Conservation (phyloP, 768 basidiomycete species). For the Fomitopsis serialis region DNA sequence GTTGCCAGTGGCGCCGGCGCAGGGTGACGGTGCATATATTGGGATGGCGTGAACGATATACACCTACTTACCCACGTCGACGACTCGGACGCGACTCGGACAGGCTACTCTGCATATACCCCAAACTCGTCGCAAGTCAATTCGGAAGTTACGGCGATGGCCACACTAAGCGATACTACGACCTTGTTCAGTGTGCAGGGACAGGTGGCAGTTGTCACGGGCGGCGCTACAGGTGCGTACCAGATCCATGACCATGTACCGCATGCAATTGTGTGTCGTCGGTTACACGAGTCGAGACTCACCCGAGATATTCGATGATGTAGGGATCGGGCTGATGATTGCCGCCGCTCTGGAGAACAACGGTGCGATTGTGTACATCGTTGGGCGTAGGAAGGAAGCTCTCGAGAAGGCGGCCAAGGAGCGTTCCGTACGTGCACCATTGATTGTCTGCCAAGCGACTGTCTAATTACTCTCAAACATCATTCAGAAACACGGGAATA, state of each 20-base stretch:
- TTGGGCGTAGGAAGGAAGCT: conserved; percentile 55
- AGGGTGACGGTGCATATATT: no score
- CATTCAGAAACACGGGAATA: conserved; percentile 39
- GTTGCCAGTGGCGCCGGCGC: no score
- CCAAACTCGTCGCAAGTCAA: no score
- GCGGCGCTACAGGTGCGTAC: conserved; percentile 62
- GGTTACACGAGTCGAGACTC: not conserved
- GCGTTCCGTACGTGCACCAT: conserved; percentile 29
- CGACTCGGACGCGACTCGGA: no score
- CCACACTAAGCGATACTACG: not conserved
- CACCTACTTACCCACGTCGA: no score
- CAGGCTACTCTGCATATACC: no score
- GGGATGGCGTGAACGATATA: no score
- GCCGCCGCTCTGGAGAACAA: conserved; percentile 73
- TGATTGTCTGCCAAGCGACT: not conserved
- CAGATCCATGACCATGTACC: not conserved
- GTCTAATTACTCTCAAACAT: not conserved
- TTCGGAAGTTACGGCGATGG: no score
- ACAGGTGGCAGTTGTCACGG: conserved; percentile 66
- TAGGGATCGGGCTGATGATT: conserved; percentile 81
- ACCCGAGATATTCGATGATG: not conserved
- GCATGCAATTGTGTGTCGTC: not conserved
- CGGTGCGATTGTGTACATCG: conserved; percentile 79
- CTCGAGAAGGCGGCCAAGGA: conserved; percentile 56
- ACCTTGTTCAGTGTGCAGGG: conserved; percentile 60